Conservation (phyloP, 768 basidiomycete genomes). For the Filobasidium wieringae region DNA sequence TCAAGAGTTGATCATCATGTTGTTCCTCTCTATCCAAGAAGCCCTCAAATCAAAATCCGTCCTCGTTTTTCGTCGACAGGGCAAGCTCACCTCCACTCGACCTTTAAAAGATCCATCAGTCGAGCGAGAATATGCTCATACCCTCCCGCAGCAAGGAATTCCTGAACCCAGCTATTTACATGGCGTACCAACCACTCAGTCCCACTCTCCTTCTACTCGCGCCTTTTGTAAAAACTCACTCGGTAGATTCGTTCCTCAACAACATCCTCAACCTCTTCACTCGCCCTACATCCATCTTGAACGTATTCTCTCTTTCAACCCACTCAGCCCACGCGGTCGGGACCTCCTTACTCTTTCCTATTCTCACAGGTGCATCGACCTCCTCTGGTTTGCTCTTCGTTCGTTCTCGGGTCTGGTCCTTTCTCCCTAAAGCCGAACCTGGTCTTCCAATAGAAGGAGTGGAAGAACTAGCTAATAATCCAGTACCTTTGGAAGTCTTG, state of each 20-base stretch:
- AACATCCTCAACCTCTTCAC: constrained; percentile 78
- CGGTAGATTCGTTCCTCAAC: constrained; percentile 81
- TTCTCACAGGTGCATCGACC: neutral
- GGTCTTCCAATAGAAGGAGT: neutral
- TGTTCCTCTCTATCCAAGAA: constrained; percentile 70
- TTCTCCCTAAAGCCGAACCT: neutral
- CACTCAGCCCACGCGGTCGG: constrained; percentile 59
- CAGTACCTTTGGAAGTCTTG: neutral
- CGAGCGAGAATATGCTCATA: constrained; percentile 72
- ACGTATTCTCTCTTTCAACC: constrained; percentile 56
- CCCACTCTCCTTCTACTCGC: neutral
- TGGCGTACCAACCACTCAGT: neutral
- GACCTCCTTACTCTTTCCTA: constrained; percentile 42
- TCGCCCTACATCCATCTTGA: constrained; percentile 66
- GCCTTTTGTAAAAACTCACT: constrained; percentile 42
- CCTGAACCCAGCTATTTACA: constrained; percentile 71
- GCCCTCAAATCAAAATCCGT: neutral
- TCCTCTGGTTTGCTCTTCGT: neutral
- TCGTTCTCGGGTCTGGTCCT: neutral
- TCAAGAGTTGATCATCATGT: constrained; percentile 86
- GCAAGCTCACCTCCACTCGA: constrained; percentile 83
- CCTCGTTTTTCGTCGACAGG: too few relatives aligned
- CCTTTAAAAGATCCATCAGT: constrained; percentile 78
- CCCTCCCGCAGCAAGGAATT: constrained; percentile 70
- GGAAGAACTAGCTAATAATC: neutral